Conservation (phyloP, 805 yeast species). For the Suhomyces kilbournensis region DNA sequence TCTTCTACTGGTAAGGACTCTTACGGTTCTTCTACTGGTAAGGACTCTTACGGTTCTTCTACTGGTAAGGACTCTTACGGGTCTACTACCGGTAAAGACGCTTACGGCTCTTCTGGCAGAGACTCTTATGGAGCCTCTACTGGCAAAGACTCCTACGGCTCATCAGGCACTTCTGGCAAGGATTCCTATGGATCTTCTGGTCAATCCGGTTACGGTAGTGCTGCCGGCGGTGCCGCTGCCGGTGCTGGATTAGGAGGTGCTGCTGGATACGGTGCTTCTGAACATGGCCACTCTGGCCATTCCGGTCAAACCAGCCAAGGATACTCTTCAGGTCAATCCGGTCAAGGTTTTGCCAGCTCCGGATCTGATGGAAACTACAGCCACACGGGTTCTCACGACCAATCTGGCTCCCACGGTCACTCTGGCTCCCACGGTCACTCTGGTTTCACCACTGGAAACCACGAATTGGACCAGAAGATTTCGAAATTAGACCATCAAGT, state of each 20-base stretch:
- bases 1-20: constrained; percentile 5
- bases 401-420: constrained; percentile 2
- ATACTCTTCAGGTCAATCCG: not conserved
- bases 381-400: constrained; percentile 7
- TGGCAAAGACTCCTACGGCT: not conserved
- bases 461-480: constrained; percentile 33
- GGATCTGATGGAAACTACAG: not conserved
- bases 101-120: constrained; percentile 1
- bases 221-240: not conserved
- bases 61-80: not conserved
- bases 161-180: not conserved
- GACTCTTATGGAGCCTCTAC: not conserved
- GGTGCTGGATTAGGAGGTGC: constrained; percentile 2
- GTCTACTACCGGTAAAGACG: not conserved
- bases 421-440: not conserved
- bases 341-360: not conserved
- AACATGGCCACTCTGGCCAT: not conserved
- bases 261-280: constrained; percentile 1
- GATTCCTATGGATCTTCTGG: constrained; percentile 1
- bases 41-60: not conserved
- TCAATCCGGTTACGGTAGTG: not conserved
- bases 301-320: not conserved
- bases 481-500: constrained; percentile 30
- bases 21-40: not conserved
- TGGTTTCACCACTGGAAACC: constrained; percentile 36